These are phyloP conservation scores for Chytridiales sp. DNA, from an alignment of 371 early-diverging fungal species.

Conservation along the genomic window DNA sequence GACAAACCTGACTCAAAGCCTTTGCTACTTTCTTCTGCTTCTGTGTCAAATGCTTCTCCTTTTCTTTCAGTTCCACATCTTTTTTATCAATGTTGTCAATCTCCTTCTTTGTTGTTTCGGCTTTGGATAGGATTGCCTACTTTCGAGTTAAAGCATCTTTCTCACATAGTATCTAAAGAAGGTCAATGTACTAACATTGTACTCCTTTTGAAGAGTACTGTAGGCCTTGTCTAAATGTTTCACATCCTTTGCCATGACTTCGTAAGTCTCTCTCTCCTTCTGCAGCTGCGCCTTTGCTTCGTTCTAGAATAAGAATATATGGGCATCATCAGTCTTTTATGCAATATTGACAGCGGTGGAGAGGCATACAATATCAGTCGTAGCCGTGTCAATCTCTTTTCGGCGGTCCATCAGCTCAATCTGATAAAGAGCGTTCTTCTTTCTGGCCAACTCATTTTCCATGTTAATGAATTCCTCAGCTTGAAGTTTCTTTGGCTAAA, in stretches of 20 bases:
- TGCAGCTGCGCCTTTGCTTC: conserved; percentile 52
- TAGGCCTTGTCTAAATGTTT: conserved; percentile 58
- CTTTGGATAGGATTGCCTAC: conserved; percentile 32
- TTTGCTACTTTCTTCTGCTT: conserved; percentile 42
- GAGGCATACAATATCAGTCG: conserved; percentile 6
- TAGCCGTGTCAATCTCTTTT: conserved; percentile 2
- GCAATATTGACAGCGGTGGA: background rate
- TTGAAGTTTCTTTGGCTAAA: conserved; percentile 72
- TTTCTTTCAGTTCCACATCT: conserved; percentile 47
- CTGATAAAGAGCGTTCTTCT: conserved; percentile 78
- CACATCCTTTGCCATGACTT: conserved; percentile 50
- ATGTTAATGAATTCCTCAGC: conserved; percentile 76
- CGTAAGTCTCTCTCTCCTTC: conserved; percentile 56
- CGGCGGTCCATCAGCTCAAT: conserved; percentile 44
- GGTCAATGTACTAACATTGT: conserved; percentile 61
- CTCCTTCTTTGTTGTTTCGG: no score
- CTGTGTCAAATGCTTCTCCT: conserved; percentile 66
- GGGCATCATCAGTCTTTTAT: background rate
- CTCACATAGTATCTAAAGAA: no score
- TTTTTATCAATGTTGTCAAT: no score
- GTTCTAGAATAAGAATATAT: conserved; percentile 5
- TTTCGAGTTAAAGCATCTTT: no score
- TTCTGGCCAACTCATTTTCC: conserved; percentile 74
- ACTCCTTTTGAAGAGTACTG: conserved; percentile 58
- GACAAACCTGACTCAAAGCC: conserved; percentile 29